Evolutionary conservation across 108 stramenopile species (phyloP), one percentile per base, ranked within the genome.

Genomic region (Nitzschia sp.): DNA sequence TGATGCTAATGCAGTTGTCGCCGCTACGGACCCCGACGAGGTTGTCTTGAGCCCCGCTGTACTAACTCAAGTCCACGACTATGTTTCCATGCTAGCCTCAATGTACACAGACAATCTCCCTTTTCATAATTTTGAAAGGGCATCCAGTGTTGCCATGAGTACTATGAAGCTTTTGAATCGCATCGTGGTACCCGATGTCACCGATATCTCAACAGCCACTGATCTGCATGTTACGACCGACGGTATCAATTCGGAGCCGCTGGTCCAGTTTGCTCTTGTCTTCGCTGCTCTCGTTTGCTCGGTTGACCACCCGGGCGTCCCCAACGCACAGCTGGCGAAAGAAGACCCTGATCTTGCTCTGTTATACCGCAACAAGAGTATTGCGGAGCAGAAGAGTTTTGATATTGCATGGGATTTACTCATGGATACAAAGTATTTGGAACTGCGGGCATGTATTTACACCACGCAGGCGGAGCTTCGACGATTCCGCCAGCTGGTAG

Each of bases 221-320:
- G 23, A 58, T 25, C 68, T 75, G 44, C 81, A 83, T 71, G 75
- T 21, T 22, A n/a, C 35, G 9, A 60, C 58, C 28, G 16, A 60
- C 29, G 58, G 58, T 8, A 60, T 82, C 36, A 71, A 38, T 56
- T 61, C 64, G 22, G 81, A 82, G 23, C 81, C 81, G 5, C 22
- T 78, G 62, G 70, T 69, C 19, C 64, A 67, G 17, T 77, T 82
- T 63, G 77, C 77, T 6, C 38, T 78, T 22, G 77, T 78, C 2
- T 82, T 82, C 57, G 67, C 81, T 27, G 77, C 77, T 21, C 57
- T 82, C 19, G 66, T 82, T 58, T 85, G 85, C 53, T 85, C 86
- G 64, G 69, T 75, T 26, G 55, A 82, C 33, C 81, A 82, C 60
- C 53, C 45, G 15, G 81, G 81, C 50, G 68, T 81, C 9, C 33